Evolutionary conservation across 805 yeast species (phyloP).

Genomic region (Sugiyamaella qingdaonensis): DNA sequence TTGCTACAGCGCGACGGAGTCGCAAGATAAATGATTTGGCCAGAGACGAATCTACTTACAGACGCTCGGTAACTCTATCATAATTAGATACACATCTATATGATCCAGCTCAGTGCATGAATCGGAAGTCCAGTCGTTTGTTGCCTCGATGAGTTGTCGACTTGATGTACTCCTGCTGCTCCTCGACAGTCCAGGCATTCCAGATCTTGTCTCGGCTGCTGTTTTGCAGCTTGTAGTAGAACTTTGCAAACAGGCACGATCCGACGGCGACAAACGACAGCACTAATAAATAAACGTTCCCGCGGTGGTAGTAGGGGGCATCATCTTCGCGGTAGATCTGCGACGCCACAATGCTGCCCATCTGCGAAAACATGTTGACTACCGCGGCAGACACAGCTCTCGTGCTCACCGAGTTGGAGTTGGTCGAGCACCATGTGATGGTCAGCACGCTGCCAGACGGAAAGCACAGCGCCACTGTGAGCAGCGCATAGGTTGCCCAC

Average conservation of each 20-base stretch:
- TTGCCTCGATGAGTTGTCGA: slow-evolving; percentile 51
- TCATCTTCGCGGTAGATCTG: slow-evolving; percentile 56
- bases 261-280: slow-evolving; percentile 10
- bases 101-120: slow-evolving; percentile 26
- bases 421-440: slow-evolving; percentile 58
- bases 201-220: slow-evolving; percentile 41
- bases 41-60: too few relatives aligned
- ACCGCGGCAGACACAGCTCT: slow-evolving; percentile 62
- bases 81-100: neutral
- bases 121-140: slow-evolving; percentile 51
- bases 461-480: slow-evolving; percentile 23
- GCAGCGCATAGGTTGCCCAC: slow-evolving; percentile 43
- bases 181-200: slow-evolving; percentile 47
- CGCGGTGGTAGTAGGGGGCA: slow-evolving; percentile 55
- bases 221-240: slow-evolving; percentile 33
- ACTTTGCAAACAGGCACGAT: slow-evolving; percentile 22
- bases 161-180: slow-evolving; percentile 44
- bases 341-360: slow-evolving; percentile 49
- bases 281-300: slow-evolving; percentile 38
- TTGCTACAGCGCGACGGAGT: too few relatives aligned
- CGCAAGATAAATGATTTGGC: too few relatives aligned
- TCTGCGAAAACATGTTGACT: slow-evolving; percentile 60
- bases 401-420: slow-evolving; percentile 56
- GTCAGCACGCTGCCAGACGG: slow-evolving; percentile 48
- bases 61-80: too few relatives aligned